A percentile compares a stretch with the other conserved stretches of the same genome.
Evolutionary conservation across 768 basidiomycete genomes (phyloP).

Genomic region (Xanthoconium stramineum): DNA sequence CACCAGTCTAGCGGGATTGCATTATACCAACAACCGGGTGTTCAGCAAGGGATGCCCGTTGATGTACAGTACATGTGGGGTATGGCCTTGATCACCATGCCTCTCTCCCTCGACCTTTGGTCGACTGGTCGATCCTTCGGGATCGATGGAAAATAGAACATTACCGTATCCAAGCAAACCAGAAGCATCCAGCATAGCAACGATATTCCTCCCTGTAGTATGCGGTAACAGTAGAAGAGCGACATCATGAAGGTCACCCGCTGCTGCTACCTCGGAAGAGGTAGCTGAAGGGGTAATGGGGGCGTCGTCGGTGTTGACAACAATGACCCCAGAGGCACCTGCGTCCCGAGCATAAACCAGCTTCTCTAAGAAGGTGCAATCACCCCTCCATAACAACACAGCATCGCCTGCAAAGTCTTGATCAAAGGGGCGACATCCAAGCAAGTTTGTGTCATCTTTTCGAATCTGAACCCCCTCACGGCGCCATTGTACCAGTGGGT

Average conservation of each 20-base stretch:
- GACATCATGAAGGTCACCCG: constrained; percentile 56
- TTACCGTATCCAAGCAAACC: constrained; percentile 46
- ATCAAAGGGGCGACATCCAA: constrained; percentile 60
- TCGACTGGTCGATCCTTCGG: constrained; percentile 30
- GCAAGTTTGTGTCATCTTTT: constrained; percentile 47
- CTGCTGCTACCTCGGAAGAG: constrained; percentile 49
- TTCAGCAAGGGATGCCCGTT: constrained; percentile 76
- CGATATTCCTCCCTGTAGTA: constrained; percentile 49
- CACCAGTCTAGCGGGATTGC: neutral
- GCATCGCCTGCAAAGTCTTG: constrained; percentile 47
- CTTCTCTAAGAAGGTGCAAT: constrained; percentile 88
- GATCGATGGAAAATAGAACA: constrained; percentile 51
- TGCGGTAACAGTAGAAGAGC: constrained; percentile 58
- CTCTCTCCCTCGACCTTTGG: constrained; percentile 10
- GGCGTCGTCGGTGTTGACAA: constrained; percentile 61
- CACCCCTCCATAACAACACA: constrained; percentile 69
- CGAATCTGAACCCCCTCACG: constrained; percentile 54
- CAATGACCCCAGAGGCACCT: constrained; percentile 75
- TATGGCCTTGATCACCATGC: constrained; percentile 31
- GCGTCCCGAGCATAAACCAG: constrained; percentile 62
- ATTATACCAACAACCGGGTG: constrained; percentile 62
- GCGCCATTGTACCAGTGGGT: constrained; percentile 44
- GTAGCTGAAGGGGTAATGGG: constrained; percentile 67
- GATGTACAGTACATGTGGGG: constrained; percentile 61
- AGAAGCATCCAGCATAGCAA: constrained; percentile 52